Conservation (phyloP, 2,329 filamentous ascomycete genomes). For the Diaporthe aspalathi region DNA sequence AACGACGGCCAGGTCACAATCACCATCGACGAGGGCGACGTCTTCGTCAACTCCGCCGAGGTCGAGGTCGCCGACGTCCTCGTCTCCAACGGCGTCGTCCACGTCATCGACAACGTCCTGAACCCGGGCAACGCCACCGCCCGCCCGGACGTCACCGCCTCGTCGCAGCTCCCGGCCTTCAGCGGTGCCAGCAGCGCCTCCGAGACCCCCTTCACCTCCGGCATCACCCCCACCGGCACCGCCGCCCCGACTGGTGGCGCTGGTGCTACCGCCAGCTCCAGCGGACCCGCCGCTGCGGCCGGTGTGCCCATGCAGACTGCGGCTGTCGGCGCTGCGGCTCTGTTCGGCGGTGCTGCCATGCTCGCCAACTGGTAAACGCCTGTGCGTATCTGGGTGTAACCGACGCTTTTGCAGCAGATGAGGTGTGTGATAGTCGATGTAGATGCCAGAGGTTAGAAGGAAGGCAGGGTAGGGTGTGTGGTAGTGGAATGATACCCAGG, state of each 20-base stretch:
- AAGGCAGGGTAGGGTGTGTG: too few species aligned
- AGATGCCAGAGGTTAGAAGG: neutral
- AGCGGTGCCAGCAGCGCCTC: slow-evolving; percentile 42
- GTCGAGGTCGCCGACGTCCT: slow-evolving; percentile 65
- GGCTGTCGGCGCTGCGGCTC: slow-evolving; percentile 32
- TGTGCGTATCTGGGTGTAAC: neutral
- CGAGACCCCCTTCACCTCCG: slow-evolving; percentile 31
- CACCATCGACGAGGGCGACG: slow-evolving; percentile 52
- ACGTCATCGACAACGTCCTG: slow-evolving; percentile 66
- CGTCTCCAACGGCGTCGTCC: slow-evolving; percentile 67
- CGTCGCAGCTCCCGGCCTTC: slow-evolving; percentile 51
- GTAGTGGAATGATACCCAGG: slow-evolving; percentile 18
- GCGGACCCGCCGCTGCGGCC: neutral
- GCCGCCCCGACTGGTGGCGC: slow-evolving; percentile 6
- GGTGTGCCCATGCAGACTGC: slow-evolving; percentile 34
- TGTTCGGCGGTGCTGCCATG: slow-evolving; percentile 33
- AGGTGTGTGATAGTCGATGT: too few species aligned
- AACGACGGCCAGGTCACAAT: slow-evolving; percentile 62
- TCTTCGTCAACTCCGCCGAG: slow-evolving; percentile 65
- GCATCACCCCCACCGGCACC: neutral
- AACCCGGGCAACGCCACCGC: slow-evolving; percentile 54
- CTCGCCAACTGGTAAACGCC: slow-evolving; percentile 17
- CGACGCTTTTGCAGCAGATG: too few species aligned
- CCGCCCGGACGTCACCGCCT: slow-evolving; percentile 51
- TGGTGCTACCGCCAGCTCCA: neutral